Evolutionary conservation across 2,329 filamentous ascomycete genomes (phyloP).

Genomic region (Microsporum audouinii): DNA sequence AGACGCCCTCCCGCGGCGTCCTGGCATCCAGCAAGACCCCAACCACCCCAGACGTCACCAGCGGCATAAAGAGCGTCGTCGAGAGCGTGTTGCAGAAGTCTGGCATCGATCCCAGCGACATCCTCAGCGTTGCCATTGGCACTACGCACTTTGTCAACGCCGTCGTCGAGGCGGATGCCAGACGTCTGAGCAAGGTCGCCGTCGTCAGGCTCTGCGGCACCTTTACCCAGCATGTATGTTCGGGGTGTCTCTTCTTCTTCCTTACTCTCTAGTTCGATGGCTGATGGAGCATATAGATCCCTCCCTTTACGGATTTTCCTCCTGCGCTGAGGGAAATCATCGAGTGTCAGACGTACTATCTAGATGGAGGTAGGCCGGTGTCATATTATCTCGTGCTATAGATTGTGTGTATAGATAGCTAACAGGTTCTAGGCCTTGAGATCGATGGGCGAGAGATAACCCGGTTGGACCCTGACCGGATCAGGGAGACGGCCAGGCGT

Average conservation of each 20-base stretch:
- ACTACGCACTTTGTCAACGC: slow-evolving; percentile 42
- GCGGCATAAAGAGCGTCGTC: slow-evolving; percentile 40
- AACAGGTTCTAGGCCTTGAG: slow-evolving; percentile 28
- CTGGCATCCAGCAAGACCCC: slow-evolving; percentile 40
- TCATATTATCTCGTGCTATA: neutral
- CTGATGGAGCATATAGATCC: slow-evolving; percentile 20
- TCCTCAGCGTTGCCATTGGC: slow-evolving; percentile 41
- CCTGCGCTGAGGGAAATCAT: slow-evolving; percentile 31
- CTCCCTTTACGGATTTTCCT: slow-evolving; percentile 40
- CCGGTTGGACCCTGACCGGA: slow-evolving; percentile 29
- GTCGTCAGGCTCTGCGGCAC: slow-evolving; percentile 39
- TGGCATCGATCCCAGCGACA: slow-evolving; percentile 27
- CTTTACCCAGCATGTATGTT: slow-evolving; percentile 29
- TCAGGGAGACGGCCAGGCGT: slow-evolving; percentile 24
- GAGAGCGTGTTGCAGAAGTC: slow-evolving; percentile 33
- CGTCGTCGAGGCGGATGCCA: slow-evolving; percentile 37
- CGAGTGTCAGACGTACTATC: slow-evolving; percentile 32
- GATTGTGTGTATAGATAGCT: neutral
- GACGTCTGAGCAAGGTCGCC: slow-evolving; percentile 36
- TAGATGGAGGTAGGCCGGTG: slow-evolving; percentile 28
- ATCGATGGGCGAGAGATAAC: slow-evolving; percentile 40
- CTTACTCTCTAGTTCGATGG: neutral
- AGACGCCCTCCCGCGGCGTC: slow-evolving; percentile 31
- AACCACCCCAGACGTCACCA: slow-evolving; percentile 42
- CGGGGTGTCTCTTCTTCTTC: neutral